Base-by-base conservation (phyloP, 2,329 filamentous ascomycete species). In the Trichoderma sp. region DNA sequence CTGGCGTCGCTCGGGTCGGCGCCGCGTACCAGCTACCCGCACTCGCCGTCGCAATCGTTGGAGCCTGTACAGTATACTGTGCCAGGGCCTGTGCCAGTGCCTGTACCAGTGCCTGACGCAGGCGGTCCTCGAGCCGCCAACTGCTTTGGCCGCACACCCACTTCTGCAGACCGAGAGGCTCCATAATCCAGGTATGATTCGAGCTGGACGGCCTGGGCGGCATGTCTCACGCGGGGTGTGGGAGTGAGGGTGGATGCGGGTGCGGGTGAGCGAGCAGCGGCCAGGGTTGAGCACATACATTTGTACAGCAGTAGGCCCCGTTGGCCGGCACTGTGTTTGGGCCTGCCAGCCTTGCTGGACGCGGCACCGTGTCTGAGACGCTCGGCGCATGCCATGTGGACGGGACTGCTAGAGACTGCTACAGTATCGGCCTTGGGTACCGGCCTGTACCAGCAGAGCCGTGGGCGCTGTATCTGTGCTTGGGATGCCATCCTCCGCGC, bases 171-270 rank as follows among this genome's bases (percentile, higher is more conserved):
- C 63, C 63, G 63, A 66, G 28, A 49, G 61, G 63, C 63, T 66
- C 63, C 63, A 58, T 66, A 66, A 66, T 66, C 63, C 63, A 66
- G 63, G 63, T 66, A 56, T 66, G 43, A 66, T 66, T 66, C 52
- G 52, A 66, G 63, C 63, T 66, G 63, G 63, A 58, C 52, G 63
- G 63, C 52, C 63, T 66, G 52, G 61, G 46, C 61, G 61, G 61
- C 61, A 65, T 65, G 61, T 66, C 63, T 66, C 63, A 66, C 63
- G 63, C 63, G 63, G 63, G 63, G 63, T 66, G 61, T 65, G 61
- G 61, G 61, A 65, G 60, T 64, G 60, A 64, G 60, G 49, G 61
- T 56, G 61, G 63, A 43, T 66, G 63, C 63, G 52, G 55, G 65
- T 67, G 60, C 60, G 60, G 60, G 60, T 54, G 60, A 34, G 46